phyloP scores from a whole-genome alignment of 2,329 filamentous ascomycete genomes.

The Trichophyton schoenleinii region DNA sequence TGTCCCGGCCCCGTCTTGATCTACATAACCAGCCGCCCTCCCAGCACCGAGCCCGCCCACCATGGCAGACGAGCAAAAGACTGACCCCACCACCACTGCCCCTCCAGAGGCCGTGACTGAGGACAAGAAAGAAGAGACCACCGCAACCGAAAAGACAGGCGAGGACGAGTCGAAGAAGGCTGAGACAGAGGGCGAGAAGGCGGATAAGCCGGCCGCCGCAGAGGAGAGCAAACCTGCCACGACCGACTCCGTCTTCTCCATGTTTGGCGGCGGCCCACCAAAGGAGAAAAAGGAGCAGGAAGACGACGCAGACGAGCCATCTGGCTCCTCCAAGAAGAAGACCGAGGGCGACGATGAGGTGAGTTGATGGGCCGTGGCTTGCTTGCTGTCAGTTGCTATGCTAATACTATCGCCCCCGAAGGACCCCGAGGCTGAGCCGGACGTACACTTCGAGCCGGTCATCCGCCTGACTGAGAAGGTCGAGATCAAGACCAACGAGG shows the following conservation, averaged over 20 bases:
- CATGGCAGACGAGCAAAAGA: slow-evolving; percentile 35
- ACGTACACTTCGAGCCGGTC: slow-evolving; percentile 95
- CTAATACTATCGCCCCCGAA: slow-evolving; percentile 17
- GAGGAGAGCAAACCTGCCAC: slow-evolving; percentile 20
- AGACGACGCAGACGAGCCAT: slow-evolving; percentile 64
- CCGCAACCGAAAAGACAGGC: slow-evolving; percentile 22
- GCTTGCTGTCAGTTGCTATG: background rate
- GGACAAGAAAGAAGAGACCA: slow-evolving; percentile 14
- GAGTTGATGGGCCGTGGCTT: background rate
- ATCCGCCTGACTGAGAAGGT: slow-evolving; percentile 94
- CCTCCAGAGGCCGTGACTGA: slow-evolving; percentile 23
- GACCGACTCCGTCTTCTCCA: slow-evolving; percentile 67
- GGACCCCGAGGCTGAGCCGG: slow-evolving; percentile 74
- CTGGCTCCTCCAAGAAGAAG: slow-evolving; percentile 74
- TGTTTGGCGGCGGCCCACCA: slow-evolving; percentile 96
- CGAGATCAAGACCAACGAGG: slow-evolving; percentile 95
- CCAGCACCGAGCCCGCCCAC: slow-evolving; percentile 10
- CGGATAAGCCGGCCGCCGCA: slow-evolving; percentile 3
- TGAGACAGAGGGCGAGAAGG: slow-evolving; percentile 15
- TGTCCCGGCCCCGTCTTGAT: background rate
- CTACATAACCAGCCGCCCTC: background rate
- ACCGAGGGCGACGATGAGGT: slow-evolving; percentile 48
- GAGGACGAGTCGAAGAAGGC: slow-evolving; percentile 21
- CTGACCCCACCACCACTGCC: slow-evolving; percentile 31
- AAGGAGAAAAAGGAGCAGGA: slow-evolving; percentile 80